Evolutionary conservation across 257 asterid genomes (phyloP), one percentile per base, ranked within the genome.

Genomic region (Nicotiana undulata): DNA sequence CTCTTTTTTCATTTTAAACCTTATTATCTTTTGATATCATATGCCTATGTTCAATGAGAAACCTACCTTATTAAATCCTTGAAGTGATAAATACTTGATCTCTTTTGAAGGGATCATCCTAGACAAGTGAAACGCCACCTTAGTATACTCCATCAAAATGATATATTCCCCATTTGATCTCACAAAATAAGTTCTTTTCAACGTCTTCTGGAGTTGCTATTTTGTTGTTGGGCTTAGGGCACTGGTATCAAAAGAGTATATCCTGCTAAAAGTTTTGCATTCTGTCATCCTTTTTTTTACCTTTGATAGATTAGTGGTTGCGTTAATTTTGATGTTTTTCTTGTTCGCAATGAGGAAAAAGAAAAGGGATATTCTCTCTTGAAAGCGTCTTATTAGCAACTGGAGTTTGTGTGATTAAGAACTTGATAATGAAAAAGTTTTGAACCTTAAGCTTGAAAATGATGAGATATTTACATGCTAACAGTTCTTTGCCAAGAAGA

Each of bases 401-500:
- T 16, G 80, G 52, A 60, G 28, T n/a, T 31, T n/a, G 63, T 76
- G n/a, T 34, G 76, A 15, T 76, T 32, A 76, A 61, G 70, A 70
- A 2, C 3, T 40, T 8, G 56, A 78, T 60, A 44, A 16, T 46
- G 24, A 20, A 78, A n/a, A 24, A 24, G 6, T 40, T n/a, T 58
- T 59, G 20, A 44, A 79, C 51, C 29, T 13, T 15, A 79, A 63
- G 15, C 15, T 79, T 79, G 82, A 63, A 63, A 63, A 51, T 63
- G 46, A 63, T 24, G 44, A 46, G 74, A 63, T 49, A 65, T 77
- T 79, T 32, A 79, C 82, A 24, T 83, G 81, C 63, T 85, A 83
- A 79, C 91, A 96, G 99, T 91, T 82, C 76, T 89, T 83, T 86
- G 90, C 86, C 93, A 89, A 65, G 99, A 94, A 80, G 99, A 96